Base-by-base conservation (phyloP, 331 rosid genomes). In the Quercus lobata region DNA sequence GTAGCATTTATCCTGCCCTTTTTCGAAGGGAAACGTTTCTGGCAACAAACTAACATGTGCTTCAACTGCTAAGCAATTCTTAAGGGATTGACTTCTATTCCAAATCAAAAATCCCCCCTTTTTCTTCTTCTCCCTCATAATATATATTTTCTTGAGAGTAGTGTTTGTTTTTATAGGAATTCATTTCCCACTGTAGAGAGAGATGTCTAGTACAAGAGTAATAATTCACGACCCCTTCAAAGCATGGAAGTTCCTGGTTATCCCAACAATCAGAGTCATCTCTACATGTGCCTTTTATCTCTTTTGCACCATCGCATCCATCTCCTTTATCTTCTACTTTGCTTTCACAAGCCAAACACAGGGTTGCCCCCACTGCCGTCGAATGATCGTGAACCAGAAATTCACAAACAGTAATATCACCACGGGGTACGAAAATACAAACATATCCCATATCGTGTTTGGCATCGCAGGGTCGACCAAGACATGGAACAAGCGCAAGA, bases 401-500 rank as follows among this genome's bases (percentile, higher is more conserved):
- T 15, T 9, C 52, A 49, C 52, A 9, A 6, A 53, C 46, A 4
- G 7, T 4, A 17, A 8, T n/a, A 4, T 37, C n/a, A 0, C 78
- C 6, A 11, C 1, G 1, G 74, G 21, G 11, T 12, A 22, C 6
- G 60, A 74, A 3, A 80, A 85, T 22, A 92, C 98, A 4, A 81
- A 94, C 4, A 75, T 90, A 76, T 86, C 92, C 71, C 95, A 93
- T 69, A 56, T 91, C 11, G 21, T 91, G 5, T 93, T 93, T 21
- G 93, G 98, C 14, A 84, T 91, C 16, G 93, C 86, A 5, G 92
- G 91, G 56, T 86, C 96, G 0, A 46, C 61, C 1, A 30, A 58
- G 56, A 86, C 96, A 0, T 94, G 98, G 98, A 29, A 81, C 22
- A 30, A 58, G 2, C 92, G 98, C 5, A 87, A 82, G 18, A 83